Conservation (phyloP, 2,329 filamentous ascomycete species). For the Lachnellula arida region DNA sequence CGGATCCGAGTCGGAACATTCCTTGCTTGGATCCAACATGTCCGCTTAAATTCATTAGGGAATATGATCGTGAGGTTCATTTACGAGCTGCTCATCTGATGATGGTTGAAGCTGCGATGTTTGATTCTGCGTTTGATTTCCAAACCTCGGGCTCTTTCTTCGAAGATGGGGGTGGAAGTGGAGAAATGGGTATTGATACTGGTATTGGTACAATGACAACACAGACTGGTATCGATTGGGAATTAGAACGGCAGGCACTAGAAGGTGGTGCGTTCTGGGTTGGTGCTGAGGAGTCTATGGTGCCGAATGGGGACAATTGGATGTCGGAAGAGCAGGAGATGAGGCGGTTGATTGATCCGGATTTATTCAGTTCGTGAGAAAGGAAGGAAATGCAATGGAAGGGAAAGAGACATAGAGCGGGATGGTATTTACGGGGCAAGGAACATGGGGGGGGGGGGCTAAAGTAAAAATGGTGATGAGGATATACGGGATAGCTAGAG, state of each 20-base stretch:
- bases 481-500: not conserved
- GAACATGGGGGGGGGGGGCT: too few relatives aligned
- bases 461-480: not conserved
- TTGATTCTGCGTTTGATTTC: too few relatives aligned
- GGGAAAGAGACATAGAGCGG: not conserved
- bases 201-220: too few relatives aligned
- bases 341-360: conserved; percentile 26
- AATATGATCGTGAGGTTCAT: conserved; percentile 54
- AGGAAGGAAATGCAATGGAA: not conserved
- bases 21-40: conserved; percentile 47
- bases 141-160: too few relatives aligned
- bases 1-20: conserved; percentile 42
- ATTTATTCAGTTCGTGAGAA: conserved; percentile 4
- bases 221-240: conserved; percentile 24
- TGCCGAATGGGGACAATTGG: conserved; percentile 1
- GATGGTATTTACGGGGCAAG: not conserved
- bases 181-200: too few relatives aligned
- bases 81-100: conserved; percentile 40
- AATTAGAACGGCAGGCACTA: conserved; percentile 21
- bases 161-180: not conserved
- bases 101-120: too few relatives aligned
- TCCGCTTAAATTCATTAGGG: conserved; percentile 49
- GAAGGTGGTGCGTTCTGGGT: conserved; percentile 28
- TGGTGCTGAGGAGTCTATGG: conserved; percentile 16
- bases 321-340: conserved; percentile 27